These are phyloP conservation scores for Nannochloris sp. DNA, from an alignment of 139 green algal genomes.

Conservation along the genomic window DNA sequence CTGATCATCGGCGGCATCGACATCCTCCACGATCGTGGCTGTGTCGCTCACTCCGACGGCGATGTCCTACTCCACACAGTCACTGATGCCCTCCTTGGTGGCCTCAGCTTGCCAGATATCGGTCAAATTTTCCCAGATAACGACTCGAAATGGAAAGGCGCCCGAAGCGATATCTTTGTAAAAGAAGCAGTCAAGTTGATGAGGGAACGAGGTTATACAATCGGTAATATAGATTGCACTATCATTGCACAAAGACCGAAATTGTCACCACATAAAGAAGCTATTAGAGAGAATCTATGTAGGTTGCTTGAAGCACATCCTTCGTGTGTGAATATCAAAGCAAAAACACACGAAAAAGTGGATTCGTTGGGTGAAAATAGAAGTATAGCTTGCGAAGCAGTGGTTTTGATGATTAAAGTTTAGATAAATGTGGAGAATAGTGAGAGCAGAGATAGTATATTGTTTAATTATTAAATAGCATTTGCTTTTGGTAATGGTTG, in stretches of 20 bases:
- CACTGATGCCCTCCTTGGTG: slow-evolving; percentile 92
- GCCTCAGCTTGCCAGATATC: slow-evolving; percentile 93
- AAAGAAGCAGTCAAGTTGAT: slow-evolving; percentile 52
- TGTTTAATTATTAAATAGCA: not conserved
- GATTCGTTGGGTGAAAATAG: slow-evolving; percentile 96
- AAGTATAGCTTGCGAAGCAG: slow-evolving; percentile 89
- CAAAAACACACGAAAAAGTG: slow-evolving; percentile 99
- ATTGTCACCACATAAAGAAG: slow-evolving; percentile 93
- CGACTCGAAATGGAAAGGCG: slow-evolving; percentile 95
- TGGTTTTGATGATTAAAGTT: slow-evolving; percentile 70
- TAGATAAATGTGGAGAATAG: not conserved
- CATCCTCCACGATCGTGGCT: slow-evolving; percentile 91
- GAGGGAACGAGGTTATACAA: slow-evolving; percentile 28
- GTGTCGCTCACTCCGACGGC: slow-evolving; percentile 93
- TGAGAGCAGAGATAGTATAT: slow-evolving; percentile 7
- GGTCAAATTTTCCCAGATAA: slow-evolving; percentile 98
- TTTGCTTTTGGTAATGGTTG: not conserved
- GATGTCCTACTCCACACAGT: slow-evolving; percentile 38
- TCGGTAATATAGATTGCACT: slow-evolving; percentile 96
- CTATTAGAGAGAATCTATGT: slow-evolving; percentile 75
- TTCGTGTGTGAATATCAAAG: slow-evolving; percentile 76
- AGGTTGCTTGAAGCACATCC: slow-evolving; percentile 62
- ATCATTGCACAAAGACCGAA: slow-evolving; percentile 97
- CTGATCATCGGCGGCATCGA: slow-evolving; percentile 93
- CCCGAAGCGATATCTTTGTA: slow-evolving; percentile 84